Base-by-base conservation (phyloP, 306 rosid genomes). In the Urtica urens region DNA sequence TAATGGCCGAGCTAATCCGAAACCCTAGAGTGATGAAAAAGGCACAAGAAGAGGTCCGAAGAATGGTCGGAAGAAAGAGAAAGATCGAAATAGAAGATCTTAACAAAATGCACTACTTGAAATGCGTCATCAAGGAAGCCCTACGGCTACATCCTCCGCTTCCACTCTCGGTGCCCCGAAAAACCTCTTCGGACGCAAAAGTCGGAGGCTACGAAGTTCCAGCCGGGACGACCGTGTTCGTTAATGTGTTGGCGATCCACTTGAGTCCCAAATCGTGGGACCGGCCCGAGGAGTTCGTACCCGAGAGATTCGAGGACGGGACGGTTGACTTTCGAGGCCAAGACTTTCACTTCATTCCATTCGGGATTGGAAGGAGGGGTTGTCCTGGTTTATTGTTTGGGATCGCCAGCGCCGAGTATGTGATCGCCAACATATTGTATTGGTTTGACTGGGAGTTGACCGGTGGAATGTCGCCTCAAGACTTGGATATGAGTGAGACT, bases 11-110 rank as follows among this genome's bases (percentile, higher is more conserved):
- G 60, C 63, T 81, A 0, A 3, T 52, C 12, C 73, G 53, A 47
- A 72, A 66, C 46, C 83, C 77, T 25, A 9, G 2, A 0, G 52
- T 29, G 30, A 67, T 81, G 79, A 63, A 75, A 47, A 86, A 76
- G 54, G 80, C 46, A 0, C 82, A 78, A 10, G 71, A 76, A 53
- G 93, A 81, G 23, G 65, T 72, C 38, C 73, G 95, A 54, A 60
- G 33, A 23, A 46, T 78, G 3, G 75, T 69, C 4, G 81, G 75
- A 0, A 13, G 38, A 0, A 78, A 72, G 49, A 10, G 59, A 33
- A 59, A 48, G 11, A 33, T 78, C 3, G 79, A 69, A 15, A 59
- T 59, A 23, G 13, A 38, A 5, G 80, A 76, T 19, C 10, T 72
- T 2, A 45, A 24, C 1, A 26, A 73, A 42, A 81, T 86, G 93